Evolutionary conservation across 176 grass and related monocot species (phyloP), one percentile per base, ranked within the genome.

Genomic region (Triticum turgidum): DNA sequence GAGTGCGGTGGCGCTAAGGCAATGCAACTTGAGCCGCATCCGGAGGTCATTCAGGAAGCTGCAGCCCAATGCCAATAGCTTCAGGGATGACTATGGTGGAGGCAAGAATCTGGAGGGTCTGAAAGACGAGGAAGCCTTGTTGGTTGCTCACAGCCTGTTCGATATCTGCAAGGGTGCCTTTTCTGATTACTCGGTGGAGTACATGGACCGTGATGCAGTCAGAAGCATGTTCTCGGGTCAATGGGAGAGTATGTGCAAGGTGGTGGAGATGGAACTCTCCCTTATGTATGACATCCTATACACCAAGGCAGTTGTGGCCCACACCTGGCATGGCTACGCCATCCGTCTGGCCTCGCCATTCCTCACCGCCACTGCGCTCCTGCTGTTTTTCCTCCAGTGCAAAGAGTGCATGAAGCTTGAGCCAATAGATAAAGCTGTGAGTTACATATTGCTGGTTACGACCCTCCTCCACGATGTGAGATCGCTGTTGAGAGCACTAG

Each of bases 381-480:
- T 62, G 20, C 33, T 79, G 10, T 79, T 81, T 6, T 24, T 59
- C 15, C 24, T 87, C 2, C 33, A 62, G 2, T 14, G 58, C 12
- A 89, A 84, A 76, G 49, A 80, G 2, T 56, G 18, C 20, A 58
- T 62, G 15, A 59, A 27, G 27, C 27, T 27, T 27, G 27, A 27
- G 27, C 27, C 27, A 27, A 27, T 27, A 27, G 27, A 27, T 27
- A 27, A 27, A 27, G 27, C 27, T 27, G 27, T 27, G 27, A 89
- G 84, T 5, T 92, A 92, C 52, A 11, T 71, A 7, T 33, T 92
- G 41, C 80, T 92, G 38, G 1, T 2, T 0, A 67, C 29, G 6
- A 34, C 29, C 65, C 5, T 67, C 65, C 12, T 67, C 13, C 65
- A 34, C 0, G 65, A 67, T 3, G 5, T 67, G 65, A 67, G 5